A percentile compares a stretch with the other conserved stretches of the same genome.
phyloP scores from a whole-genome alignment of 352 stramenopile species.

The Elongisporangium prolatum region DNA sequence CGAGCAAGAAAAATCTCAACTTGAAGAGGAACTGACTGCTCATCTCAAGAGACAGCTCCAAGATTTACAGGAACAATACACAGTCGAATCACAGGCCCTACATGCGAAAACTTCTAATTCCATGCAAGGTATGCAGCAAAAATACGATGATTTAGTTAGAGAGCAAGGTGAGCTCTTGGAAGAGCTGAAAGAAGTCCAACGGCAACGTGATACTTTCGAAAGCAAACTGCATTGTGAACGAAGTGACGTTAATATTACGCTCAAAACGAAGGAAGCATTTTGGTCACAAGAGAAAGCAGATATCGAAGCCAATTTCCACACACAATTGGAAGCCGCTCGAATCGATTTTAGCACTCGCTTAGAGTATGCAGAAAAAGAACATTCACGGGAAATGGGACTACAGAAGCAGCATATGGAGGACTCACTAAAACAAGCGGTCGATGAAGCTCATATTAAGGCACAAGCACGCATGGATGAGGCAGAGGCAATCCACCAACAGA shows the following conservation, averaged over 20 bases:
- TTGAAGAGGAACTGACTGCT: constrained; percentile 40
- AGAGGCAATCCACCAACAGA: not conserved
- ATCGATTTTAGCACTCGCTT: not conserved
- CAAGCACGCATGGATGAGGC: constrained; percentile 1
- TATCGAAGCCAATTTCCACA: not conserved
- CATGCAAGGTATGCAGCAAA: not conserved
- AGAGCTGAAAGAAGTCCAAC: constrained; percentile 4
- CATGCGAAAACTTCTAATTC: constrained; percentile 5
- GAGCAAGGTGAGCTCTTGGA: constrained; percentile 2
- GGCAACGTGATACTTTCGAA: constrained; percentile 2
- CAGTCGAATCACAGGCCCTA: constrained; percentile 11
- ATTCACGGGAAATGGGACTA: not conserved
- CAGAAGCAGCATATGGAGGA: not conserved
- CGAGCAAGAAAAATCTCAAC: constrained; percentile 50
- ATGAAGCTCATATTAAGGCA: not conserved
- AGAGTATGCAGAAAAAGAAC: not conserved
- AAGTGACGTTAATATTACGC: not conserved
- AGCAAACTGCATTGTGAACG: not conserved
- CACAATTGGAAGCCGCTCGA: not conserved
- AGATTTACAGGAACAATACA: constrained; percentile 23
- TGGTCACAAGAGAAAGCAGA: constrained; percentile 9
- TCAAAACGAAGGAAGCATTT: not conserved
- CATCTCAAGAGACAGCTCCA: constrained; percentile 21
- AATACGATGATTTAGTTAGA: not conserved
- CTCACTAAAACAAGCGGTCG: not conserved